Evolutionary conservation across 2,329 filamentous ascomycete genomes (phyloP), one percentile per base, ranked within the genome.

Genomic region (Alternaria rosae): DNA sequence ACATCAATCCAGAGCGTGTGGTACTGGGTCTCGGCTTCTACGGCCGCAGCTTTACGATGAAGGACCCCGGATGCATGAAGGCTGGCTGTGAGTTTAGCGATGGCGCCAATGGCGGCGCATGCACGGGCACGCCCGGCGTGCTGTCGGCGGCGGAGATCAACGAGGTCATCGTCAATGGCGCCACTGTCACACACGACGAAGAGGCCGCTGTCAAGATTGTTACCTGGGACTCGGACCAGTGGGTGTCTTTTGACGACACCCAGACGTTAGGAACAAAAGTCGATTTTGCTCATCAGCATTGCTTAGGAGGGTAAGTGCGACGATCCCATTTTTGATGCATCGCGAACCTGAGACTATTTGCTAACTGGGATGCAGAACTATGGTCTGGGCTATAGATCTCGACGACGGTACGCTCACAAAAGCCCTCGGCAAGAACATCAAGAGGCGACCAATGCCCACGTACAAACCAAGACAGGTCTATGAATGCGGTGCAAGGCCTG

Each of bases 11-110:
- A 0, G 48, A 56, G 0, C 81, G 83, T 44, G 67, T 86, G 1
- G 68, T 66, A 3, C 42, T 86, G 6, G 84, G 84, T 0, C 25
- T 81, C 0, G 82, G 73, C 4, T 85, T 82, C 65, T 85, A 85
- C 64, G 80, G 82, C 1, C 67, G 76, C 5, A 56, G 53, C 4
- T 80, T 77, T 54, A 70, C 65, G 1, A 38, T 79, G 12, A 44
- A 50, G 1, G 61, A 75, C 54, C 21, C 59, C 6, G 12, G 12
- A 3, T 72, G 69, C 21, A 50, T 20, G 12, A 42, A 41, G 3
- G 54, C 66, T 5, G 54, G 50, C 9, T 66, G 63, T 30, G 42
- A 32, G 3, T 66, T 66, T 32, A 43, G 13, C 11, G 59, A 48
- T n/a, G 60, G 56, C 12, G 63, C 53, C 6, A 43, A 57, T 4